These are phyloP conservation scores for Amanita molliuscula DNA, from an alignment of 768 basidiomycete species.

Conservation along the genomic window DNA sequence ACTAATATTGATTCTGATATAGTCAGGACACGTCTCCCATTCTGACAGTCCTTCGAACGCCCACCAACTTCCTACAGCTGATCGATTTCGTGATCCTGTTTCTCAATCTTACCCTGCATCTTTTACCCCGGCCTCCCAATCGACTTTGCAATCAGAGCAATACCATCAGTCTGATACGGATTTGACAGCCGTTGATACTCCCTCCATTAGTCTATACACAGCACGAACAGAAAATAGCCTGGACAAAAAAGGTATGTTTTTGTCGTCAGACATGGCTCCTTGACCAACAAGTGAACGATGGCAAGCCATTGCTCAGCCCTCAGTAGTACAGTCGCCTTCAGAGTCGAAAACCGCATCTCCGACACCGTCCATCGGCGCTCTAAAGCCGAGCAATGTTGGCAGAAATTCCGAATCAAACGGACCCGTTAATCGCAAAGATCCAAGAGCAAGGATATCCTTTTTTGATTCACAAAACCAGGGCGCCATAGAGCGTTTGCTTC, in stretches of 20 bases:
- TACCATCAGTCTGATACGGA: constrained; percentile 34
- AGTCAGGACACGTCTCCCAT: neutral
- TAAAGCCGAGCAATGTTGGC: constrained; percentile 18
- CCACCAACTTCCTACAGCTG: neutral
- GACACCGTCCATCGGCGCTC: constrained; percentile 15
- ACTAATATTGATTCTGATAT: neutral
- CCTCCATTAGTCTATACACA: constrained; percentile 16
- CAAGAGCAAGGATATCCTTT: constrained; percentile 68
- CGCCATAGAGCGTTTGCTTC: constrained; percentile 59
- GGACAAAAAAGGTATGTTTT: neutral
- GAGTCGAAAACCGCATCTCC: constrained; percentile 16
- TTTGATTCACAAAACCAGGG: constrained; percentile 76
- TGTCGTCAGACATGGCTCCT: neutral
- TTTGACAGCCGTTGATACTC: constrained; percentile 23
- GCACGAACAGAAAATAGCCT: constrained; percentile 3
- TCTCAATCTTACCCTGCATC: neutral
- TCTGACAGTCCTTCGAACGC: neutral
- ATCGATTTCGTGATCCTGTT: neutral
- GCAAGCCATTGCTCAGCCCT: neutral
- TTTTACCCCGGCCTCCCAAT: neutral
- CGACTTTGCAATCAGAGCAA: neutral
- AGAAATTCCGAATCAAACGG: constrained; percentile 21
- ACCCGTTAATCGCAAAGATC: constrained; percentile 32
- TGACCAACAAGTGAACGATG: neutral
- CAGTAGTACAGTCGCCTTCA: constrained; percentile 13